Evolutionary conservation across 345 rosid species (phyloP).

Genomic region (Rhodomyrtus tomentosa): DNA sequence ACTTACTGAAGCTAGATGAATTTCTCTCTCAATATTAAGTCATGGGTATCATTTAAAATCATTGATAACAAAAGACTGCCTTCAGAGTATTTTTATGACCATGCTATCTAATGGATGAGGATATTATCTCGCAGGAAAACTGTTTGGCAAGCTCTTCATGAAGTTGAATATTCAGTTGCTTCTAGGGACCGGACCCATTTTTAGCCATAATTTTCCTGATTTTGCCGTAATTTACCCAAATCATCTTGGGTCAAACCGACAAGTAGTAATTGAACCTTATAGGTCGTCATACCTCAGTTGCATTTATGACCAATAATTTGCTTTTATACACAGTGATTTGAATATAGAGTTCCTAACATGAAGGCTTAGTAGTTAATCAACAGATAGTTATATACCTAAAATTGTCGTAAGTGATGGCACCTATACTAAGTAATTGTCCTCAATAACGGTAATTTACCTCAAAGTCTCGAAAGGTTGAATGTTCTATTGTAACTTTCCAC

Average conservation of each 20-base stretch:
- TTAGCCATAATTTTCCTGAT: not conserved
- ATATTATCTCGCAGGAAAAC: not conserved
- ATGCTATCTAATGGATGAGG: not conserved
- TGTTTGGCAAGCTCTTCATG: not conserved
- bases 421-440: not conserved
- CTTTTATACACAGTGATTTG: not conserved
- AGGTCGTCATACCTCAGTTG: not conserved
- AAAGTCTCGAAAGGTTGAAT: not conserved
- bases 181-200: not conserved
- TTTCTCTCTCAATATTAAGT: not conserved
- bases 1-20: not conserved
- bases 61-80: not conserved
- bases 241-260: not conserved
- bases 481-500: not conserved
- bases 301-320: not conserved
- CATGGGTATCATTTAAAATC: not conserved
- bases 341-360: not conserved
- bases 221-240: not conserved
- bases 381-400: not conserved
- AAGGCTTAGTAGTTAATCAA: not conserved
- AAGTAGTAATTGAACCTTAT: not conserved
- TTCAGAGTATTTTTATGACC: not conserved
- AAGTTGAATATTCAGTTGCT: not conserved
- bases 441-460: not conserved
- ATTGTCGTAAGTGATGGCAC: not conserved